Evolutionary conservation across 2,329 filamentous ascomycete species (phyloP), one percentile per base, ranked within the genome.

Genomic region (Scedosporium apiospermum): DNA sequence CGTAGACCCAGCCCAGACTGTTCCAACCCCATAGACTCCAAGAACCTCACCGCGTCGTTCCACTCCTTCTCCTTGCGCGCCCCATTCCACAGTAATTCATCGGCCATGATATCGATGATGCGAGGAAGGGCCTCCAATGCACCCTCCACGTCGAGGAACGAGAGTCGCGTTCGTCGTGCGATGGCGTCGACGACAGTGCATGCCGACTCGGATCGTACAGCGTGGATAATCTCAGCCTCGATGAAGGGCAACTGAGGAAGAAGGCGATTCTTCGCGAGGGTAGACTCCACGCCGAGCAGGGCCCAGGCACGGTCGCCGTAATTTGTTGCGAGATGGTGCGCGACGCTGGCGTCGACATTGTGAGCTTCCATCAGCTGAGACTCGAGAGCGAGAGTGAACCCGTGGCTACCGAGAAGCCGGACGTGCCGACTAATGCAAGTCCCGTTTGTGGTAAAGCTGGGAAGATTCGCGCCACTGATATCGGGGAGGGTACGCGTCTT

Each of bases 361-460:
- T 73, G 68, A 2, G 66, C 84, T 58, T 75, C 70, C 66, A 67
- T 69, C 18, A 77, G 67, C 60, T 76, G 72, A 3, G 69, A 66
- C 18, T 73, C 67, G 51, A 77, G 67, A 9, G 67, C 64, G 6
- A 69, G 69, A 2, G 74, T 77, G 67, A 71, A 93, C 64, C 90
- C 90, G 74, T 95, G 90, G 6, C 90, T 88, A 68, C 90, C 90
- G 62, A 91, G 78, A 51, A 95, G 82, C 60, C 87, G 83, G 59
- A 92, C 83, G 65, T 83, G 80, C 72, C 91, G 88, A 5, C 90
- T 93, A 70, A 89, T 85, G 77, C 90, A 93, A 23, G 77, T 78
- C 38, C 90, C 90, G 69, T 89, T 86, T 30, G 90, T 83, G 64
- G 80, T 67, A 61, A 74, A 65, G 18, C 68, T 68, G 14, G 68